phyloP scores from a whole-genome alignment of 2,329 filamentous ascomycete species.

The Xylariomycetidae sp. region DNA sequence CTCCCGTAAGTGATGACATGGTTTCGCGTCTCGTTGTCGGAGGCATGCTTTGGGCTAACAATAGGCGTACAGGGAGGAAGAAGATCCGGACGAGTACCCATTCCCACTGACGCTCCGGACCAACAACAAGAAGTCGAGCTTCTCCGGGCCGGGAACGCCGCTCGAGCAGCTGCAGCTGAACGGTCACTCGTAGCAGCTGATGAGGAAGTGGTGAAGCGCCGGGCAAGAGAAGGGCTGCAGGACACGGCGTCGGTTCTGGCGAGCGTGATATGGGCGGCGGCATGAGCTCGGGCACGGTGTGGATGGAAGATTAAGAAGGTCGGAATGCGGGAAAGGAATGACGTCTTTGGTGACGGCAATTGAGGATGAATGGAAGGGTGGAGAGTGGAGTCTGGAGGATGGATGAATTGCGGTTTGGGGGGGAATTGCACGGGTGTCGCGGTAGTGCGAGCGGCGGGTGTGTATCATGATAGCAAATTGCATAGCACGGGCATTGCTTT shows the following conservation, averaged over 20 bases:
- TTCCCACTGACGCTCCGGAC: conserved; percentile 53
- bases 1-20: conserved; percentile 68
- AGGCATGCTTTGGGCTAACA: conserved; percentile 22
- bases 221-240: neutral
- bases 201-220: too few species aligned
- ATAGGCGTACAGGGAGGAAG: conserved; percentile 65
- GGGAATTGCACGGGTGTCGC: neutral
- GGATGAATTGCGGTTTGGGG: too few species aligned
- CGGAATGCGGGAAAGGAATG: too few species aligned
- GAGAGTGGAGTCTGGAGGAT: too few species aligned
- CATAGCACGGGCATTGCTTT: conserved; percentile 10
- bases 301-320: too few species aligned
- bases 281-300: too few species aligned
- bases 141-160: conserved; percentile 33
- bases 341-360: too few species aligned
- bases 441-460: neutral
- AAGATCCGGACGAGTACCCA: conserved; percentile 72
- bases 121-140: conserved; percentile 37
- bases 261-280: neutral
- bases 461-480: conserved; percentile 6
- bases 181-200: conserved; percentile 26
- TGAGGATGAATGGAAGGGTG: too few species aligned
- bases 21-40: neutral
- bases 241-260: neutral
- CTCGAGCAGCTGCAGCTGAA: conserved; percentile 36